phyloP scores from a whole-genome alignment of 495 filamentous ascomycete species.

The Baudoinia panamericana region DNA sequence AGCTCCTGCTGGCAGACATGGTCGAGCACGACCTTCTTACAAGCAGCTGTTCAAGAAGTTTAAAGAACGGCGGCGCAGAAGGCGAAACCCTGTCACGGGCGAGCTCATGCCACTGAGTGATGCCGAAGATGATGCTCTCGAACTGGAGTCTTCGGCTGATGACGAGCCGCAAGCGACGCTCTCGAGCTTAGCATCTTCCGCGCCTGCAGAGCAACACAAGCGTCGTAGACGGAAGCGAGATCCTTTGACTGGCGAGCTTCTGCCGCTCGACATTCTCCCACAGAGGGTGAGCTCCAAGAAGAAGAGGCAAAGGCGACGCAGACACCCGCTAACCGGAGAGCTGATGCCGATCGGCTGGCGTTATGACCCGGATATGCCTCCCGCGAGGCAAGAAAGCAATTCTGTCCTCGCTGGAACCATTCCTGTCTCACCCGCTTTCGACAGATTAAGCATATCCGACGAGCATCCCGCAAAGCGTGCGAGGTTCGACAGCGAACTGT shows the following conservation, averaged over 20 bases:
- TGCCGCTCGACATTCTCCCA: neutral
- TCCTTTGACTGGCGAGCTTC: neutral
- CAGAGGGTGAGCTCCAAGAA: neutral
- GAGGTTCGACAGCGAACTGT: constrained; percentile 1
- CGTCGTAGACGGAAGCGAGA: neutral
- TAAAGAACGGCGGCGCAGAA: constrained; percentile 2
- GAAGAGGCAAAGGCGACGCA: constrained; percentile 8
- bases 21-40: constrained; percentile 13
- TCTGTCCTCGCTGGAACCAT: neutral
- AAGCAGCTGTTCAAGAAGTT: constrained; percentile 7
- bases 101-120: constrained; percentile 7
- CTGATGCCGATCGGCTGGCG: constrained; percentile 19
- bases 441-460: constrained; percentile 4
- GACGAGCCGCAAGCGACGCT: neutral
- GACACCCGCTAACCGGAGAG: constrained; percentile 14
- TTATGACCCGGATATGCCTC: constrained; percentile 8
- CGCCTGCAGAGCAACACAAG: neutral
- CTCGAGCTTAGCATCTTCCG: too few relatives aligned
- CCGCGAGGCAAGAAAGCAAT: neutral
- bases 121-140: neutral
- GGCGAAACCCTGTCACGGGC: constrained; percentile 1
- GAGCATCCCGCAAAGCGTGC: constrained; percentile 6
- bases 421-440: constrained; percentile 3
- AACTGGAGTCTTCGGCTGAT: neutral
- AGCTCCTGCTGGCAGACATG: constrained; percentile 7